Conservation (phyloP, 2,329 filamentous ascomycete species). For the Trichophyton equinum region DNA sequence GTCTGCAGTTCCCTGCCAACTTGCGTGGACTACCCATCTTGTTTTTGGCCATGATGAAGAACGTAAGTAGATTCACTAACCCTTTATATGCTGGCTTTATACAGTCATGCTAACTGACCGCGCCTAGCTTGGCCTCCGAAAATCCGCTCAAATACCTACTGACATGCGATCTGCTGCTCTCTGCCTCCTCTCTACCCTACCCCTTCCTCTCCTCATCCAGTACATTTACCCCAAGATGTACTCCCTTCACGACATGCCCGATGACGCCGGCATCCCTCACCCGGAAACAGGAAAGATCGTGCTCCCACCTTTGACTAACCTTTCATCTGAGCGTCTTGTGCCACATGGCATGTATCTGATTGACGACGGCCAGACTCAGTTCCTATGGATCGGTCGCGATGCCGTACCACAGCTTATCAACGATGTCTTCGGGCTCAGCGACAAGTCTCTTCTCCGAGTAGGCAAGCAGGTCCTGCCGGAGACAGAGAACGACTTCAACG, state of each 20-base stretch:
- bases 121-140: conserved; percentile 58
- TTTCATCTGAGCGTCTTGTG: conserved; percentile 77
- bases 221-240: conserved; percentile 83
- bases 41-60: conserved; percentile 91
- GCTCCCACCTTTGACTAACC: conserved; percentile 70
- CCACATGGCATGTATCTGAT: conserved; percentile 90
- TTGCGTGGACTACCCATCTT: conserved; percentile 75
- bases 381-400: conserved; percentile 90
- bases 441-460: conserved; percentile 73
- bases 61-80: conserved; percentile 45
- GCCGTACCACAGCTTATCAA: conserved; percentile 75
- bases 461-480: conserved; percentile 81
- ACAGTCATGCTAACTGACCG: conserved; percentile 6
- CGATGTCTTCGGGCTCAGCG: conserved; percentile 82
- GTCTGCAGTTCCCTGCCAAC: conserved; percentile 88
- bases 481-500: conserved; percentile 91
- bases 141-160: conserved; percentile 84
- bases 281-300: conserved; percentile 76
- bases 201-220: conserved; percentile 77
- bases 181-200: conserved; percentile 85
- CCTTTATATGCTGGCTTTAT: background rate
- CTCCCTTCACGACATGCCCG: conserved; percentile 90
- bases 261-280: conserved; percentile 76
- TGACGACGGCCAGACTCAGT: conserved; percentile 94
- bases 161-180: conserved; percentile 89